Evolutionary conservation across 768 basidiomycete species (phyloP).

Genomic region (Cystofilobasidium capitatum): DNA sequence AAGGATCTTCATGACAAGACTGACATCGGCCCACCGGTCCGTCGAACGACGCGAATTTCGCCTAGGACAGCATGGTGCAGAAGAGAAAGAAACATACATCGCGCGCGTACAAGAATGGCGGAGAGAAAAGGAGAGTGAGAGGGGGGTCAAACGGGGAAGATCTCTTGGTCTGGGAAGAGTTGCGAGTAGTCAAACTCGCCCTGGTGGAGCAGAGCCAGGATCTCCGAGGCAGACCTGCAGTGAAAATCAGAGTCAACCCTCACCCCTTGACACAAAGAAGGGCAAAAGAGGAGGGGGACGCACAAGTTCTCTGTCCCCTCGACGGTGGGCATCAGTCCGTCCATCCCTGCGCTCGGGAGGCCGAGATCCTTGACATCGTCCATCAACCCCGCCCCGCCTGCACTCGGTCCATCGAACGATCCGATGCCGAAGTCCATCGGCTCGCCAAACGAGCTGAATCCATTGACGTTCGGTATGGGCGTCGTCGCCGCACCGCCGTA

Average conservation of each 20-base stretch:
- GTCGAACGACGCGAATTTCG: no score
- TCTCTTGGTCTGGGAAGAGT: conserved; percentile 20
- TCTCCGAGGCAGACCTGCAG: conserved; percentile 16
- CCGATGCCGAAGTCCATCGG: neutral
- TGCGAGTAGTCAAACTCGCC: conserved; percentile 15
- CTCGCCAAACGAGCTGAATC: conserved; percentile 26
- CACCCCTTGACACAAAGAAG: neutral
- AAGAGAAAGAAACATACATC: no score
- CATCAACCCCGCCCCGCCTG: neutral
- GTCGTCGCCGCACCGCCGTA: neutral
- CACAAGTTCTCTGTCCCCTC: conserved; percentile 23
- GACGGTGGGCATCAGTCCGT: conserved; percentile 18
- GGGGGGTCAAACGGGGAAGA: neutral
- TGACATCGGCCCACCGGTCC: no score
- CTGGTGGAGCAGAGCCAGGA: conserved; percentile 16
- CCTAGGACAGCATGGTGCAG: no score
- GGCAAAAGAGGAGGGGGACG: neutral
- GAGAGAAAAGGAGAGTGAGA: neutral
- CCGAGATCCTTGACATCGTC: conserved; percentile 17
- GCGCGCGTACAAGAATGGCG: neutral
- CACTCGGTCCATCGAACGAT: neutral
- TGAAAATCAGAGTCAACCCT: neutral
- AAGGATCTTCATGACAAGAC: no score
- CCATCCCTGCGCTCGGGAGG: conserved; percentile 23
- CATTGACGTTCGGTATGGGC: conserved; percentile 13